A percentile compares a stretch with the other conserved stretches of the same genome.
Conservation (phyloP, 78 protist genomes). For the Cavenderia fasciculata region DNA sequence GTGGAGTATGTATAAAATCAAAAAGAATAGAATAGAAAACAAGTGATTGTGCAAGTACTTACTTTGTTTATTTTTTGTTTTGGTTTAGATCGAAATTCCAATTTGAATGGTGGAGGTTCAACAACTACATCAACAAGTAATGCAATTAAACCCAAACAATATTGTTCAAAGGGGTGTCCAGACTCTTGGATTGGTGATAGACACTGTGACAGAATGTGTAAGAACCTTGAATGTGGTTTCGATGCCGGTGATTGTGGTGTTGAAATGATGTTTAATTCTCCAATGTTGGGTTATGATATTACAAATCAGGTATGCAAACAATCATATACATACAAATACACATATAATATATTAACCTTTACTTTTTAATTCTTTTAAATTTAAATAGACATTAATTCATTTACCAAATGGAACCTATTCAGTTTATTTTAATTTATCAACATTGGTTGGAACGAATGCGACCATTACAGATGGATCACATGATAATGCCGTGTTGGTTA, state of each 20-base stretch:
- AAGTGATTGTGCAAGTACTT: too few species aligned
- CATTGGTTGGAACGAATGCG: constrained; percentile 38
- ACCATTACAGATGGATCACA: constrained; percentile 76
- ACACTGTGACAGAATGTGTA: constrained; percentile 95
- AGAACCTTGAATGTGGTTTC: constrained; percentile 85
- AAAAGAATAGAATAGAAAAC: too few species aligned
- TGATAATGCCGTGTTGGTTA: constrained; percentile 54
- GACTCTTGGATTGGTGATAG: constrained; percentile 95
- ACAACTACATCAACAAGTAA: background rate
- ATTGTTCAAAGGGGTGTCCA: constrained; percentile 92
- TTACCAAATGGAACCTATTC: constrained; percentile 27
- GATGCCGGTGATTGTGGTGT: constrained; percentile 96
- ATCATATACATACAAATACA: background rate
- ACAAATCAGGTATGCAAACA: constrained; percentile 14
- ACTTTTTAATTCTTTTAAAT: background rate
- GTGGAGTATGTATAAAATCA: constrained; percentile 1
- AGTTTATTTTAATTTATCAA: constrained; percentile 50
- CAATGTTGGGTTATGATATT: constrained; percentile 62
- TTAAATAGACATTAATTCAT: constrained; percentile 8
- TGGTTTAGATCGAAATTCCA: background rate
- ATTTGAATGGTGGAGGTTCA: background rate
- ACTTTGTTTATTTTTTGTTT: too few species aligned
- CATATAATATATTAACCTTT: background rate
- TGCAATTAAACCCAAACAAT: background rate
- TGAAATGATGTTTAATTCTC: constrained; percentile 27